phyloP scores from a whole-genome alignment of 805 yeast species.

The Candida oleophila region DNA sequence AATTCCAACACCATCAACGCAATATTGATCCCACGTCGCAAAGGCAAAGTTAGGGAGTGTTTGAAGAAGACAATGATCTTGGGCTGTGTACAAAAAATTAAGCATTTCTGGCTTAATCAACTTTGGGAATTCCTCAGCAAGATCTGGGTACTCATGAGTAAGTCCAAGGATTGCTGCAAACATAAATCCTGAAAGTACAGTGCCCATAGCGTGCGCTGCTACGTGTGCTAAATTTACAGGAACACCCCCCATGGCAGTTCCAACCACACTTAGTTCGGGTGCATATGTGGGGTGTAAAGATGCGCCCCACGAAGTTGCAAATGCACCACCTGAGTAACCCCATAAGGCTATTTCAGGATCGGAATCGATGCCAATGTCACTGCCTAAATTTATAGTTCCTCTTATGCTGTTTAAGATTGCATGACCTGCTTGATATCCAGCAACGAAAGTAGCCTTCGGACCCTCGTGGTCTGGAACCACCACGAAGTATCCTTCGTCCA shows the following conservation, averaged over 20 bases:
- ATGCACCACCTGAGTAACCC: slow-evolving; percentile 41
- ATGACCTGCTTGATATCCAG: slow-evolving; percentile 29
- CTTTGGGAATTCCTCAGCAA: slow-evolving; percentile 7
- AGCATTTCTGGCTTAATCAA: slow-evolving; percentile 3
- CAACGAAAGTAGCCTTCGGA: slow-evolving; percentile 28
- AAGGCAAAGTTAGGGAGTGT: neutral
- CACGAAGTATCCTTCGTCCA: slow-evolving; percentile 31
- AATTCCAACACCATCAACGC: slow-evolving; percentile 6
- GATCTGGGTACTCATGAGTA: slow-evolving; percentile 22
- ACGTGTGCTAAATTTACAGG: slow-evolving; percentile 21
- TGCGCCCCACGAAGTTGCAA: slow-evolving; percentile 40
- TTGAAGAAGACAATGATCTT: neutral
- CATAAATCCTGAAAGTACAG: slow-evolving; percentile 20
- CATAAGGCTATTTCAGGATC: slow-evolving; percentile 23
- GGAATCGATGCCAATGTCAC: slow-evolving; percentile 17
- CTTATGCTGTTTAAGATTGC: slow-evolving; percentile 29
- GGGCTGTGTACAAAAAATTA: slow-evolving; percentile 1
- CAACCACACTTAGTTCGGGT: slow-evolving; percentile 12
- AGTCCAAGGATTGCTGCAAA: slow-evolving; percentile 23
- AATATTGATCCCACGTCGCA: neutral
- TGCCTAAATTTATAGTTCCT: slow-evolving; percentile 19
- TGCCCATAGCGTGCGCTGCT: slow-evolving; percentile 18
- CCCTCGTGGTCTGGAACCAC: slow-evolving; percentile 37
- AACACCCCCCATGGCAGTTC: slow-evolving; percentile 30
- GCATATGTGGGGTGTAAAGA: slow-evolving; percentile 21